Percentiles rank a stretch among this genome's conserved stretches.
These are phyloP conservation scores for Botrytis tulipae DNA, from an alignment of 2,329 filamentous ascomycete genomes.

Conservation along the genomic window DNA sequence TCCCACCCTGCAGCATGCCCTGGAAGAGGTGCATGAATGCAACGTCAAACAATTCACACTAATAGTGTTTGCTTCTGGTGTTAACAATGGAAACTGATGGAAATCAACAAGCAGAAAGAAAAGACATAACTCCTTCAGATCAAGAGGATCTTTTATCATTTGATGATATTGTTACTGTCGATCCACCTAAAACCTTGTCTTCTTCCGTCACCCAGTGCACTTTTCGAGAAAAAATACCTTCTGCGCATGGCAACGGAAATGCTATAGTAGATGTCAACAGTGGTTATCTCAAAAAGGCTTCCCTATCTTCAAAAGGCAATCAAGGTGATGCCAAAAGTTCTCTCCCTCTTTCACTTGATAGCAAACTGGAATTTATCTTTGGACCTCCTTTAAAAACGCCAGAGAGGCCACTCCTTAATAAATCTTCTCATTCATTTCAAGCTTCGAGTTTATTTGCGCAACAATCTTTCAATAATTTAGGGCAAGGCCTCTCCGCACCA, in stretches of 20 bases:
- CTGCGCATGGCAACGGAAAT: neutral
- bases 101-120: neutral
- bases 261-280: neutral
- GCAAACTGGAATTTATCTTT: neutral
- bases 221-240: neutral
- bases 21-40: neutral
- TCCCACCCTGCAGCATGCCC: neutral
- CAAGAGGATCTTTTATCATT: neutral
- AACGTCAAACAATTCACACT: neutral
- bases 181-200: neutral
- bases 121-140: neutral
- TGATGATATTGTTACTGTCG: neutral
- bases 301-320: neutral
- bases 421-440: neutral
- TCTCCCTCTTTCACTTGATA: neutral
- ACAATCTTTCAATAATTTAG: neutral
- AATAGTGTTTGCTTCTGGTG: neutral
- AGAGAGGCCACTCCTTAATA: neutral
- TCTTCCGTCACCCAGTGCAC: neutral
- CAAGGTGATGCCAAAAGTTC: conserved; percentile 6
- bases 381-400: neutral
- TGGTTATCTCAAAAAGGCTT: neutral
- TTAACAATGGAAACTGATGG: neutral
- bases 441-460: neutral
- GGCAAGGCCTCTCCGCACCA: neutral